A percentile compares a stretch with the other conserved stretches of the same genome.
Evolutionary conservation across 2,329 filamentous ascomycete species (phyloP).

Genomic region (Pseudogymnoascus sp.): DNA sequence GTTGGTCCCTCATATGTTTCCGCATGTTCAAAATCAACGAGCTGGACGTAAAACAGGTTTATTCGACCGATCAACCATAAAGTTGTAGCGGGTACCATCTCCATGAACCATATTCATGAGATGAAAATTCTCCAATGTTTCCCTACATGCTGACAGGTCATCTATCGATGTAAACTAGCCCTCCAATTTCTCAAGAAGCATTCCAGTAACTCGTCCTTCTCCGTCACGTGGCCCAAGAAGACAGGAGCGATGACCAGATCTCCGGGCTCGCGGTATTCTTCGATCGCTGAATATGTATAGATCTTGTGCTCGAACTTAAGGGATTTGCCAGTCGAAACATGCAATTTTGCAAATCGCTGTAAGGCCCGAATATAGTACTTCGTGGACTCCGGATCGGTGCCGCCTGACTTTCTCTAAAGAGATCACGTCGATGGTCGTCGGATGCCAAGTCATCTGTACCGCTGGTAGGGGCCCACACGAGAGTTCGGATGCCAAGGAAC

Average conservation of each 20-base stretch:
- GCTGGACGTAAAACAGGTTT: constrained; percentile 13
- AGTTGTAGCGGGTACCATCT: constrained; percentile 15
- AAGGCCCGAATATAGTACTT: constrained; percentile 8
- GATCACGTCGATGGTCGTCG: constrained; percentile 14
- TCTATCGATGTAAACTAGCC: constrained; percentile 24
- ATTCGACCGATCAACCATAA: constrained; percentile 10
- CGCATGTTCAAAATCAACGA: constrained; percentile 14
- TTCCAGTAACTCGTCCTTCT: constrained; percentile 31
- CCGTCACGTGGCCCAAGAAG: constrained; percentile 31
- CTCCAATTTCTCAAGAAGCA: constrained; percentile 31
- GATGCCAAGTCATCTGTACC: constrained; percentile 13
- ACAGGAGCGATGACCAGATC: constrained; percentile 23
- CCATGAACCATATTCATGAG: constrained; percentile 13
- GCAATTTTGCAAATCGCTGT: constrained; percentile 18
- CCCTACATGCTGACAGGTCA: constrained; percentile 27
- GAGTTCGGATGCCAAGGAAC: constrained; percentile 5
- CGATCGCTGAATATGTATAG: constrained; percentile 15
- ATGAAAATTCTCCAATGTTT: constrained; percentile 25
- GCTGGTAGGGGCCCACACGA: constrained; percentile 13
- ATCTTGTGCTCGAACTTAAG: constrained; percentile 20
- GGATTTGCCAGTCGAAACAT: constrained; percentile 22
- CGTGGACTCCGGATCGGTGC: constrained; percentile 14
- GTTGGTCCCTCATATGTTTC: constrained; percentile 14
- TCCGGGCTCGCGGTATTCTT: background rate
- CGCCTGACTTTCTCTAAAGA: constrained; percentile 14